phyloP scores from a whole-genome alignment of 2,329 filamentous ascomycete species.

The Colletotrichum acutatum region DNA sequence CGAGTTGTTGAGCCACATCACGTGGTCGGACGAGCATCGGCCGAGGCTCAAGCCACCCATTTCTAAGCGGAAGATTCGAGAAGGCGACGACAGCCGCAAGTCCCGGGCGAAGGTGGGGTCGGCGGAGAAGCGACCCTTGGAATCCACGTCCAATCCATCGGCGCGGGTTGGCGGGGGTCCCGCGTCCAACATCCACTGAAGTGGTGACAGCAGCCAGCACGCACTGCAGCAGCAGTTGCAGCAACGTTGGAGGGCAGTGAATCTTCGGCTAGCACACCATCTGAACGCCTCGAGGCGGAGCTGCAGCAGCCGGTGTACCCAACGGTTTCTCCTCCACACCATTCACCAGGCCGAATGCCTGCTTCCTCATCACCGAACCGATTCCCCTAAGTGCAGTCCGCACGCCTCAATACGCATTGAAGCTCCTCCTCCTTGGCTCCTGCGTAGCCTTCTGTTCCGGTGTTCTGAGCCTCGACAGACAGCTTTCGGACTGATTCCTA shows the following conservation, averaged over 20 bases:
- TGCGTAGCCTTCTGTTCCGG: neutral
- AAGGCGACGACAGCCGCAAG: slow-evolving; percentile 21
- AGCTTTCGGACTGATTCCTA: neutral
- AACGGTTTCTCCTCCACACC: neutral
- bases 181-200: slow-evolving; percentile 1
- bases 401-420: neutral
- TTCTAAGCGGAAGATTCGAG: slow-evolving; percentile 37
- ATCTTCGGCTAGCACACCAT: neutral
- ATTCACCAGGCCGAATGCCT: neutral
- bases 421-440: neutral
- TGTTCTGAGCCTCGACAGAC: neutral
- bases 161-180: slow-evolving; percentile 12
- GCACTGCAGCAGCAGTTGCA: neutral
- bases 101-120: slow-evolving; percentile 26
- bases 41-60: slow-evolving; percentile 21
- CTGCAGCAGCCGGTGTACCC: slow-evolving; percentile 11
- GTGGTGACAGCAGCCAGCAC: neutral
- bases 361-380: neutral
- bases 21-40: neutral
- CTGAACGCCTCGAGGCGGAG: slow-evolving; percentile 5
- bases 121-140: slow-evolving; percentile 13
- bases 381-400: neutral
- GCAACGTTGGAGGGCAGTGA: neutral
- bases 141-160: slow-evolving; percentile 24
- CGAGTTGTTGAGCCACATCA: neutral